Evolutionary conservation across 768 basidiomycete genomes (phyloP), one percentile per base, ranked within the genome.

Genomic region (Sporobolomyces roseus): DNA sequence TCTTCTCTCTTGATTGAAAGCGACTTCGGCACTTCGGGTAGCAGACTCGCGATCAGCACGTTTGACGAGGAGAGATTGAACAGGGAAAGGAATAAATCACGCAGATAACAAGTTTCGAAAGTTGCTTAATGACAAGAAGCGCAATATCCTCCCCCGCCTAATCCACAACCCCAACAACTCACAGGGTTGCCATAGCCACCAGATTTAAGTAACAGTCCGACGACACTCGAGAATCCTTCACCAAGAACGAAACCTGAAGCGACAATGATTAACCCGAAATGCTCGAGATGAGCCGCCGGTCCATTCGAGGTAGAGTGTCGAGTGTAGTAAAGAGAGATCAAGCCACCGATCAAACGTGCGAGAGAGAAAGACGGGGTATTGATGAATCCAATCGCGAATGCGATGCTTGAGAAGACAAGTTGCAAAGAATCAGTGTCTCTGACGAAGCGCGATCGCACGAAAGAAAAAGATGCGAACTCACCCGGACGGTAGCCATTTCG

Each of bases 181-280:
- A 81, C 79, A 12, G 86, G 61, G 1, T 43, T 85, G 10, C 86
- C 88, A 7, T 91, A 80, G 4, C 91, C 92, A 38, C 83, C 83
- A 36, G 87, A 90, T 69, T 86, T 85, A 68, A 96, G 78, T 10
- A 87, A 74, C 54, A 98, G 81, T 19, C 88, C 85, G 33, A 93
- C 79, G 52, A 98, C 83, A 76, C 92, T 93, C 48, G 90, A 82
- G 38, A 96, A 86, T 2, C 94, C 94, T 77, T 98, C 94, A 25
- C 94, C 94, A 23, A 98, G 81, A 30, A 98, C 93, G 77, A 98
- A 96, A 4, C 94, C 94, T 78, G 89, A 91, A 10, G 93, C 94
- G 46, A 94, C 82, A 30, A 97, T 85, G 74, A 98, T 88, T 41
- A 93, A 80, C 36, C 84, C 81, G 65, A 92, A 90, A 66, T 70